A percentile compares a stretch with the other conserved stretches of the same genome.
phyloP scores from a whole-genome alignment of 768 basidiomycete species.

The Mycena leptocephala region DNA sequence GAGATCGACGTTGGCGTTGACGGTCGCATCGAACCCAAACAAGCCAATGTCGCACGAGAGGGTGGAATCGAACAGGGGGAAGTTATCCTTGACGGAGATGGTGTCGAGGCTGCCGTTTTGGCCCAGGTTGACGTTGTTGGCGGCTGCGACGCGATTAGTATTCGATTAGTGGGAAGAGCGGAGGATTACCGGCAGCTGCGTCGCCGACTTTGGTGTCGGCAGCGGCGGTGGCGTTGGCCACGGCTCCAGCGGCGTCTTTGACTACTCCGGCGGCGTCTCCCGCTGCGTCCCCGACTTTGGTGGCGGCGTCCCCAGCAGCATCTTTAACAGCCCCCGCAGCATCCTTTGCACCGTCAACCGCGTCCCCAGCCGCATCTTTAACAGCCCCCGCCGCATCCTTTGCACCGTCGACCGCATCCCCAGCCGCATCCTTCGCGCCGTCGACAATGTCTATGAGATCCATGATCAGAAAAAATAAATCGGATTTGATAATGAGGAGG shows the following conservation, averaged over 20 bases:
- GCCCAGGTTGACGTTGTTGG: background rate
- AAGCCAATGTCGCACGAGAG: conserved; percentile 8
- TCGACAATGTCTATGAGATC: background rate
- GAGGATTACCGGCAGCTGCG: background rate
- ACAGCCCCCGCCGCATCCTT: background rate
- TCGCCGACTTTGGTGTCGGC: background rate
- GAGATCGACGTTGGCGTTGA: conserved; percentile 6
- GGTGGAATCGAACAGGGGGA: conserved; percentile 7
- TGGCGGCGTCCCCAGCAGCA: background rate
- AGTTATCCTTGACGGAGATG: background rate
- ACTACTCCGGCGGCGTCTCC: background rate
- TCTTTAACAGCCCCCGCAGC: no score
- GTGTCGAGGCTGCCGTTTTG: conserved; percentile 13
- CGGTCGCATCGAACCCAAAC: conserved; percentile 2
- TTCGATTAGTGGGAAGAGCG: background rate
- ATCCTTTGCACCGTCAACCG: no score
- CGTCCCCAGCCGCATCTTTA: background rate
- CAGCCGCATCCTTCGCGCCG: background rate
- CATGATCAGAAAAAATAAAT: background rate
- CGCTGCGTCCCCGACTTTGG: background rate
- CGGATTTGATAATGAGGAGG: background rate
- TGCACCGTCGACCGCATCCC: background rate
- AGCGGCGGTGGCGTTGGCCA: background rate
- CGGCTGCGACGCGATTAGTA: background rate
- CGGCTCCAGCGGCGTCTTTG: background rate